Evolutionary conservation across 768 basidiomycete species (phyloP).

Genomic region (Chalciporus sphaerocephalus): DNA sequence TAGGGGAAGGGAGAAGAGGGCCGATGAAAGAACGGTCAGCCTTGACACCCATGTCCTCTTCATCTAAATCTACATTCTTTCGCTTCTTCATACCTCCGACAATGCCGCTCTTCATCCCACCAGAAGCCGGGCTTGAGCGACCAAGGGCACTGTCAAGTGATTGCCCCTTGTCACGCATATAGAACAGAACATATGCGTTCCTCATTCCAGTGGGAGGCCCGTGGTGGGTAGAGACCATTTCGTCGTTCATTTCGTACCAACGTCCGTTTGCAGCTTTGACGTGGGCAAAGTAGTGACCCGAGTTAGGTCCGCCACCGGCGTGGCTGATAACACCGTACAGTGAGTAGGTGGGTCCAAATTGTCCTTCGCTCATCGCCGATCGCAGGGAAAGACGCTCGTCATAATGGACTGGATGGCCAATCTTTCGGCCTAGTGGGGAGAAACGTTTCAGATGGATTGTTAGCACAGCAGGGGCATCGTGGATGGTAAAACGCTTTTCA

Average conservation of each 20-base stretch:
- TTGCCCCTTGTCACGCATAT: constrained; percentile 77
- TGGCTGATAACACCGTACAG: constrained; percentile 93
- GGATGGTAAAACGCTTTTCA: constrained; percentile 84
- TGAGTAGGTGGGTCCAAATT: constrained; percentile 74
- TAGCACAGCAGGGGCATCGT: constrained; percentile 81
- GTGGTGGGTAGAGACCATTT: constrained; percentile 48
- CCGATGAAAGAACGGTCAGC: constrained; percentile 56
- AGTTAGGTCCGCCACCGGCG: constrained; percentile 88
- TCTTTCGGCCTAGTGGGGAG: constrained; percentile 84
- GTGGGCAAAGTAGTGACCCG: constrained; percentile 91
- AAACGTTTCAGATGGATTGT: constrained; percentile 96
- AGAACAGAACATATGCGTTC: constrained; percentile 92
- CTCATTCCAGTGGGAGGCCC: constrained; percentile 55
- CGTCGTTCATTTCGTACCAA: constrained; percentile 97
- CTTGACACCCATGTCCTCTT: constrained; percentile 48
- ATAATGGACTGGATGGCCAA: constrained; percentile 73
- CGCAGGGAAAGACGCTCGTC: constrained; percentile 67
- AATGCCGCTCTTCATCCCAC: constrained; percentile 35
- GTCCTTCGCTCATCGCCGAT: constrained; percentile 78
- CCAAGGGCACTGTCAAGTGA: constrained; percentile 58
- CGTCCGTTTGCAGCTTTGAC: constrained; percentile 63
- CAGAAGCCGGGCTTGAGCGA: constrained; percentile 16
- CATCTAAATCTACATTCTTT: constrained; percentile 43
- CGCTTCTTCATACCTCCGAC: constrained; percentile 47
- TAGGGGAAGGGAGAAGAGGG: constrained; percentile 54